phyloP scores from a whole-genome alignment of 2,329 filamentous ascomycete genomes.

The Trichoderma lentiforme region DNA sequence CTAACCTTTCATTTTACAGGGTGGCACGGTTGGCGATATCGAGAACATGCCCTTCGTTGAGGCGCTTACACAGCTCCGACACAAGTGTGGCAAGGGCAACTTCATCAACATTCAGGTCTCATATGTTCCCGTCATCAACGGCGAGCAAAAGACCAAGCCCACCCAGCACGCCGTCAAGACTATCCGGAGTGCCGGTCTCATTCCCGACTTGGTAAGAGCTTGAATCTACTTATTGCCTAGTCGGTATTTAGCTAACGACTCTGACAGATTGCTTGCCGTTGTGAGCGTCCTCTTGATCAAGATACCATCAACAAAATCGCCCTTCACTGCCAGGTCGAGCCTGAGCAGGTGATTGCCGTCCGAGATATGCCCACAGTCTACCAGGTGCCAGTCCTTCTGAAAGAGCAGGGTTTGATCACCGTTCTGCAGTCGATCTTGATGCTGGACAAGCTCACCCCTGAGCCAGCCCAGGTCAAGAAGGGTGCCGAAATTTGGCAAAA shows the following conservation, averaged over 20 bases:
- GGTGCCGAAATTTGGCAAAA: conserved; percentile 71
- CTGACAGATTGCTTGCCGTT: conserved; percentile 82
- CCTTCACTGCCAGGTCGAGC: conserved; percentile 80
- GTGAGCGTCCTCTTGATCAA: conserved; percentile 70
- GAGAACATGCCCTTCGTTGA: conserved; percentile 87
- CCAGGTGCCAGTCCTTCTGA: conserved; percentile 88
- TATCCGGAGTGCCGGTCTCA: conserved; percentile 75
- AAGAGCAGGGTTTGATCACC: conserved; percentile 71
- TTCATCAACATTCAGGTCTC: conserved; percentile 74
- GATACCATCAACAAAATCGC: conserved; percentile 83
- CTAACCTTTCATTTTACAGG: conserved; percentile 31
- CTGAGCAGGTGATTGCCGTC: conserved; percentile 83
- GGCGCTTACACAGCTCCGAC: conserved; percentile 74
- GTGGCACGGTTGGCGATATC: conserved; percentile 70
- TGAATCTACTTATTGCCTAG: not conserved
- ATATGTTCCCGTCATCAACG: conserved; percentile 68
- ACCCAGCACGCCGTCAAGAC: conserved; percentile 87
- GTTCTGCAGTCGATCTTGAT: conserved; percentile 64
- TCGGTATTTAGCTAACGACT: conserved; percentile 6
- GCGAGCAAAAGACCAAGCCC: conserved; percentile 93
- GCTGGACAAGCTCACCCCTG: conserved; percentile 55
- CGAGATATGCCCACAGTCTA: conserved; percentile 88
- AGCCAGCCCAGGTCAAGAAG: conserved; percentile 54
- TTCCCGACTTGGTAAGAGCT: conserved; percentile 60
- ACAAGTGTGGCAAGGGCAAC: conserved; percentile 62